A percentile compares a stretch with the other conserved stretches of the same genome.
Conservation (phyloP, 306 rosid genomes). For the Pyrus communis region DNA sequence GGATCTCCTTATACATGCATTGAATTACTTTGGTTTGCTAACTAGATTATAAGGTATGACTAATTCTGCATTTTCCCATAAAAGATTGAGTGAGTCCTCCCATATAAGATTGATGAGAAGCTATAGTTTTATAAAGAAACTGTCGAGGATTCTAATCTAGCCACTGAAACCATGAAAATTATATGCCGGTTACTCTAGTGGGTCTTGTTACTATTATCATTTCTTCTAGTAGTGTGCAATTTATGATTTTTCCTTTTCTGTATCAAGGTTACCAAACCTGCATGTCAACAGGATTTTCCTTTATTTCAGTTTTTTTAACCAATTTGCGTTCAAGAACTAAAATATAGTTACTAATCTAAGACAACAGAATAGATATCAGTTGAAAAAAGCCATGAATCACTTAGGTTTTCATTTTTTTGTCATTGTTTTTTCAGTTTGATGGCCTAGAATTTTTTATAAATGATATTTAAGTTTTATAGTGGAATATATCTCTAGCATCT, state of each 20-base stretch:
- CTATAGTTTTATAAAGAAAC: not conserved
- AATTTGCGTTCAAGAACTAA: not conserved
- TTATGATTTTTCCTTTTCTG: not conserved
- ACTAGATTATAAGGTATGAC: not conserved
- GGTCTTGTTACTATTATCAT: not conserved
- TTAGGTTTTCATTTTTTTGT: not conserved
- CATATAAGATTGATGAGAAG: not conserved
- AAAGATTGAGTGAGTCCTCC: not conserved
- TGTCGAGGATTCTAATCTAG: not conserved
- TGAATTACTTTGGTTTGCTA: not conserved
- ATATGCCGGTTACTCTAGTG: not conserved
- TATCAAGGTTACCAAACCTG: not conserved
- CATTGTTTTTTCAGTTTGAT: not conserved
- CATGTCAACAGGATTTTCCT: not conserved
- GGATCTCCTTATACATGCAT: not conserved
- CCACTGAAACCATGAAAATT: not conserved
- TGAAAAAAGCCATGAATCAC: not conserved
- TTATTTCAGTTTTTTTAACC: not conserved
- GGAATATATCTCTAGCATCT: constrained; percentile 6
- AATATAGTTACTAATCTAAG: not conserved
- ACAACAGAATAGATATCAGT: not conserved
- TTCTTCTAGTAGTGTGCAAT: not conserved
- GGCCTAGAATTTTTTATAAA: not conserved
- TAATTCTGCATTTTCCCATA: not conserved
- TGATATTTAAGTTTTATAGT: not conserved